These are phyloP conservation scores for Rosa persica DNA, from an alignment of 306 rosid genomes.

Conservation along the genomic window DNA sequence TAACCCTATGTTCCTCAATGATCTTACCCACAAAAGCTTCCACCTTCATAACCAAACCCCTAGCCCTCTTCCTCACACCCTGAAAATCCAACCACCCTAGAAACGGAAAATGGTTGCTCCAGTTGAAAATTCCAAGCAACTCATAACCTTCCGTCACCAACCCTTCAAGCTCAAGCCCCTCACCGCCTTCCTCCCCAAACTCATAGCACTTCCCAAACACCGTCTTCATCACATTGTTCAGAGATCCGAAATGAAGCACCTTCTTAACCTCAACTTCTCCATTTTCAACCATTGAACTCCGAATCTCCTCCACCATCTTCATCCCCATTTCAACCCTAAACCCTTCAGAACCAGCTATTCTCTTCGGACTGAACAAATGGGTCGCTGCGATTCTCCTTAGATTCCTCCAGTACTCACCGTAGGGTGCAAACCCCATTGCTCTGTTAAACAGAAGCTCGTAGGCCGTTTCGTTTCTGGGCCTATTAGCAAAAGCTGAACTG, in stretches of 20 bases:
- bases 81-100: constrained; percentile 40
- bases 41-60: constrained; percentile 27
- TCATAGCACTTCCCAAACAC: constrained; percentile 37
- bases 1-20: constrained; percentile 35
- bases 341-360: constrained; percentile 18
- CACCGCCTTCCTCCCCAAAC: background rate
- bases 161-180: constrained; percentile 30
- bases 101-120: constrained; percentile 40
- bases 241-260: constrained; percentile 34
- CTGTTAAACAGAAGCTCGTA: constrained; percentile 40
- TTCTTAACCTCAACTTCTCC: constrained; percentile 22
- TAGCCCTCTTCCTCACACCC: constrained; percentile 38
- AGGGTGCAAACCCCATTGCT: constrained; percentile 50
- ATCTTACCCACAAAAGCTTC: constrained; percentile 34
- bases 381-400: constrained; percentile 38
- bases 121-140: constrained; percentile 39
- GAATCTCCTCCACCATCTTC: constrained; percentile 25
- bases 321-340: constrained; percentile 23
- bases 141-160: constrained; percentile 44
- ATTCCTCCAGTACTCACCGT: constrained; percentile 42
- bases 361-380: constrained; percentile 36
- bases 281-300: background rate
- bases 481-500: constrained; percentile 34
- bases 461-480: constrained; percentile 48
- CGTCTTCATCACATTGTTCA: constrained; percentile 38